These are phyloP conservation scores for Parathielavia appendiculata DNA, from an alignment of 495 filamentous ascomycete species.

Conservation along the genomic window DNA sequence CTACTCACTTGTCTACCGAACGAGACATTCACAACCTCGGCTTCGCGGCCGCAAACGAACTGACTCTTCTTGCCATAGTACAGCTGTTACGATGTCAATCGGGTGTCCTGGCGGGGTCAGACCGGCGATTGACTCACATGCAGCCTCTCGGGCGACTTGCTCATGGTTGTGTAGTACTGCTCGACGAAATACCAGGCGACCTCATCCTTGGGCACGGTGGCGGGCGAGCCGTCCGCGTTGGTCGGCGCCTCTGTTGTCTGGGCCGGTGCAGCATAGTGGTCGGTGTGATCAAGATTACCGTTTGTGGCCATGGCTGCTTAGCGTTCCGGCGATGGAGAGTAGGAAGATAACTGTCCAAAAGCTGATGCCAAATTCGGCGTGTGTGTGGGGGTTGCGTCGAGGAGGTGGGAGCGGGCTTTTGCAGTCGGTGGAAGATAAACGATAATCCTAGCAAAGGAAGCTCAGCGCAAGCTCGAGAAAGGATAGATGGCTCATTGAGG, in stretches of 20 bases:
- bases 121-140: conserved; percentile 54
- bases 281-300: conserved; percentile 38
- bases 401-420: conserved; percentile 3
- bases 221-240: conserved; percentile 19
- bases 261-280: conserved; percentile 33
- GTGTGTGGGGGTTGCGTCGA: conserved; percentile 9
- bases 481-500: background rate
- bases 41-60: conserved; percentile 79
- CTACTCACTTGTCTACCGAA: conserved; percentile 75
- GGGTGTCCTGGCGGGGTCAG: background rate
- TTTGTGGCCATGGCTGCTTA: conserved; percentile 46
- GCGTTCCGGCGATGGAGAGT: conserved; percentile 1
- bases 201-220: conserved; percentile 64
- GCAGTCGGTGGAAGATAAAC: background rate
- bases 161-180: conserved; percentile 97
- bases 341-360: conserved; percentile 15
- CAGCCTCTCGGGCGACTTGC: conserved; percentile 87
- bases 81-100: conserved; percentile 37
- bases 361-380: conserved; percentile 18
- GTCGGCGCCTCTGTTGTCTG: conserved; percentile 23
- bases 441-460: conserved; percentile 6
- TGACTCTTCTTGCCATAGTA: conserved; percentile 82
- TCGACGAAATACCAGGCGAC: conserved; percentile 99
- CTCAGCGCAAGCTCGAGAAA: conserved; percentile 5
- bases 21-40: conserved; percentile 74